Percentiles rank a stretch among this genome's conserved stretches.
Evolutionary conservation across 2,329 filamentous ascomycete species (phyloP).

Genomic region (Apiospora pterosperma): DNA sequence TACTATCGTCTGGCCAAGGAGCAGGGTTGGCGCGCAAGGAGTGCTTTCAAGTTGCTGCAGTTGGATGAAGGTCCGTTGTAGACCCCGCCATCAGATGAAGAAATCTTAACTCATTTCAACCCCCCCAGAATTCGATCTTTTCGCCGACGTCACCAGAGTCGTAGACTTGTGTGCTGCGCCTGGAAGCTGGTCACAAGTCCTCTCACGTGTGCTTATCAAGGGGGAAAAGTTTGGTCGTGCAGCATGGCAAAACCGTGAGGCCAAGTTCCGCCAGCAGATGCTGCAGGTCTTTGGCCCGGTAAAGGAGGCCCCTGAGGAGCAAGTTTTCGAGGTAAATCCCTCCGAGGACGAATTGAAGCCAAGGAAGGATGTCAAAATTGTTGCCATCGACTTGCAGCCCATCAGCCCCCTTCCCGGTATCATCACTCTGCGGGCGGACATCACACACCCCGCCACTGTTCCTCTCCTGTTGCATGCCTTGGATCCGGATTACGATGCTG

Average conservation of each 20-base stretch:
- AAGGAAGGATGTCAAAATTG: constrained; percentile 80
- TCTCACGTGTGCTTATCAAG: constrained; percentile 90
- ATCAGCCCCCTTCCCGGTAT: constrained; percentile 94
- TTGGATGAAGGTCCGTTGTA: constrained; percentile 67
- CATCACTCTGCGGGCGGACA: constrained; percentile 87
- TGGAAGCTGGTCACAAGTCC: constrained; percentile 94
- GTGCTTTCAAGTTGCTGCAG: constrained; percentile 95
- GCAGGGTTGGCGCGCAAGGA: constrained; percentile 95
- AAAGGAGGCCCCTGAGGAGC: constrained; percentile 18
- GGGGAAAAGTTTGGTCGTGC: constrained; percentile 84
- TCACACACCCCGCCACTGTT: constrained; percentile 94
- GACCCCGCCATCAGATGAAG: constrained; percentile 7
- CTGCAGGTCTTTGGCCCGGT: constrained; percentile 45
- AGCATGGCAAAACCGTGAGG: constrained; percentile 84
- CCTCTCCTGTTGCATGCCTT: constrained; percentile 82
- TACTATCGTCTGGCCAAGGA: constrained; percentile 98
- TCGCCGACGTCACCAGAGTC: constrained; percentile 83
- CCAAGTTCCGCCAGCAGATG: constrained; percentile 59
- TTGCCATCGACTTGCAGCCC: constrained; percentile 92
- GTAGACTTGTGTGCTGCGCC: constrained; percentile 95
- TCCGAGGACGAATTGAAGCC: constrained; percentile 33
- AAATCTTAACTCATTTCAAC: constrained; percentile 5
- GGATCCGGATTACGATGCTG: constrained; percentile 64
- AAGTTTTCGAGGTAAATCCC: constrained; percentile 13
- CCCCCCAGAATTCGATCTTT: constrained; percentile 80